Percentiles rank a stretch among this genome's conserved stretches.
These are phyloP conservation scores for Globisporangium iwayamae DNA, from an alignment of 352 stramenopile species.

Conservation along the genomic window DNA sequence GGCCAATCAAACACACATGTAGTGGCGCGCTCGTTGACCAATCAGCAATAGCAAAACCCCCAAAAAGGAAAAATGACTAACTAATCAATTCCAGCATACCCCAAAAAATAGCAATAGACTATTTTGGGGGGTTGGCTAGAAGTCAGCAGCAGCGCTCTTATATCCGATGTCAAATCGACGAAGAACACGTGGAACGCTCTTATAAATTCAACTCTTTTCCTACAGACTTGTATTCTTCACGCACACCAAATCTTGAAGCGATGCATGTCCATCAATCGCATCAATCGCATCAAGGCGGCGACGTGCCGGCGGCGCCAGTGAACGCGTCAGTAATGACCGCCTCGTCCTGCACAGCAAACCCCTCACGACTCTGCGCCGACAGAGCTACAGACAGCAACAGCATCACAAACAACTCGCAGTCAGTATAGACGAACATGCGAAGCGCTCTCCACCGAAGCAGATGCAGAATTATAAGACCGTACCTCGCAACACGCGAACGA, in stretches of 20 bases:
- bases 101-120: too few species aligned
- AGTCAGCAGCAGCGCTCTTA: too few species aligned
- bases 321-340: conserved; percentile 3
- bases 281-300: conserved; percentile 3
- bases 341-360: conserved; percentile 21
- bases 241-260: conserved; percentile 4
- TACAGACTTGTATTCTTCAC: not conserved
- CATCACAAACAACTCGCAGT: not conserved
- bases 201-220: not conserved
- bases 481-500: conserved; percentile 58
- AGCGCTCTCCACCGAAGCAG: not conserved
- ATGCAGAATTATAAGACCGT: conserved; percentile 12
- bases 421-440: not conserved
- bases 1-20: too few species aligned
- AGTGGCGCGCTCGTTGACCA: too few species aligned
- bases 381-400: conserved; percentile 31
- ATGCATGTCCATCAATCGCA: not conserved
- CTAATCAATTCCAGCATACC: too few species aligned
- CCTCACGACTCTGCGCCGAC: conserved; percentile 55
- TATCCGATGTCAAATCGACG: not conserved
- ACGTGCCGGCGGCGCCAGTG: not conserved
- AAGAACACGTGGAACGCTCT: not conserved
- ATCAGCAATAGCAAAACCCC: too few species aligned
- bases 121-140: too few species aligned
- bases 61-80: too few species aligned